Evolutionary conservation across 1,284 basidiomycete species (phyloP), one percentile per base, ranked within the genome.

Genomic region (Rhodotorula sp.): DNA sequence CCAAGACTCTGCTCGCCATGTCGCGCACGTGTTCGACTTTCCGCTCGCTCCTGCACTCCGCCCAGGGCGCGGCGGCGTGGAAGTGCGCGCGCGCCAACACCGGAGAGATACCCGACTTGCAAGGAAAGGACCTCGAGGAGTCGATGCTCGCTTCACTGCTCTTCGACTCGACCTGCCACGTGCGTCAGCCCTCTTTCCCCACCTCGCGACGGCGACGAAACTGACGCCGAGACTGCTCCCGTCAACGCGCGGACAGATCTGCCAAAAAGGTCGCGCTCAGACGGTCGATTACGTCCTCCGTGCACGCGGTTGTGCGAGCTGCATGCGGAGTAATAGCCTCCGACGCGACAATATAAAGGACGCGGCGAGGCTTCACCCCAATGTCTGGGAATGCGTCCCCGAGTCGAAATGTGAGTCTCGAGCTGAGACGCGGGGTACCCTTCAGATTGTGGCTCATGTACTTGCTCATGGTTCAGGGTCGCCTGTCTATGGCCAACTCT

Each of bases 1-100:
- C 59, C 2, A 62, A 62, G 26, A 70, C 72, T 17, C 58, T 73
- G 33, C 69, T 73, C 57, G 60, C 68, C 42, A 44, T 61, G 54
- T 49, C 53, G 6, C 66, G 55, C 29, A 66, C 69, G 18, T 68
- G 66, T 30, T 66, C 56, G 17, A 33, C 64, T 2, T 61, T 70
- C 56, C 68, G 71, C 45, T 6, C 22, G 3, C 46, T 66, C 42
- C 56, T 60, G 14, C 64, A 60, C 37, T 54, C 68, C 15, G 17
- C 26, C 6, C 46, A 62, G 29, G 62, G 61, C 8, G 49, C 24
- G 5, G 45, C 45, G 3, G 30, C 29, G 17, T 73, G 66, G 69
- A 63, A 63, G n/a, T n/a, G 29, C 0, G 69, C 69, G 22, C 46
- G 66, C 26, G 15, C 6, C 15, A 68, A 68, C 56, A 60, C 58